Conservation (phyloP, 2,329 filamentous ascomycete species). For the Alternaria solani region DNA sequence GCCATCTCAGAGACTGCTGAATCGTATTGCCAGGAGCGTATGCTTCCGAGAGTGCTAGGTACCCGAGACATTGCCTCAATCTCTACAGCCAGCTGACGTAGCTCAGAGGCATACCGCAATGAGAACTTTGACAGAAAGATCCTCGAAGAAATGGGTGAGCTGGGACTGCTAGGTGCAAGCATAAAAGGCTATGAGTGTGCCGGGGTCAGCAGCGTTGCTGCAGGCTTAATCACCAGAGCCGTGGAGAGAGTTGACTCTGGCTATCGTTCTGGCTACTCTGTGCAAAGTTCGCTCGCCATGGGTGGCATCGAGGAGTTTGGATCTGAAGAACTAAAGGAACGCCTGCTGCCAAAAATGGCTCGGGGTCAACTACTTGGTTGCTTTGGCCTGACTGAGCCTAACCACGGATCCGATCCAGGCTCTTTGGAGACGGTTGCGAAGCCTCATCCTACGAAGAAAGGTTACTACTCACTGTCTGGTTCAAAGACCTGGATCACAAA, state of each 20-base stretch:
- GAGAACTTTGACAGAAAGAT: conserved; percentile 88
- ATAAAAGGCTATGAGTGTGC: conserved; percentile 90
- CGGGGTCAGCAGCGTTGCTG: conserved; percentile 84
- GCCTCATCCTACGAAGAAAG: conserved; percentile 82
- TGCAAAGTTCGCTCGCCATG: conserved; percentile 93
- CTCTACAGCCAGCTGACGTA: conserved; percentile 17
- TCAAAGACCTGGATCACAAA: conserved; percentile 97
- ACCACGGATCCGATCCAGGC: conserved; percentile 90
- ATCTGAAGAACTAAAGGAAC: conserved; percentile 85
- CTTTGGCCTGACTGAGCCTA: conserved; percentile 90
- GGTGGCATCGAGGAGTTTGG: conserved; percentile 90
- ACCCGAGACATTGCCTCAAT: conserved; percentile 26
- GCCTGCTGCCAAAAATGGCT: conserved; percentile 80
- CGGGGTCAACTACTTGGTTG: conserved; percentile 83
- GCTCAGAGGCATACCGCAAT: conserved; percentile 80
- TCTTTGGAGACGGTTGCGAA: conserved; percentile 90
- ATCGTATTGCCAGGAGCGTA: conserved; percentile 89
- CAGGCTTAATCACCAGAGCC: conserved; percentile 87
- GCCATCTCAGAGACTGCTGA: conserved; percentile 91
- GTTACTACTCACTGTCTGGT: conserved; percentile 79
- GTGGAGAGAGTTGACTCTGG: conserved; percentile 92
- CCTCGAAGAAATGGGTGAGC: conserved; percentile 88
- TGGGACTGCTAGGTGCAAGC: conserved; percentile 85
- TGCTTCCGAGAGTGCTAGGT: conserved; percentile 88
- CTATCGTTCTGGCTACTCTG: conserved; percentile 91